Conservation (phyloP, 805 yeast species). For the Yamadazyma philogaea region DNA sequence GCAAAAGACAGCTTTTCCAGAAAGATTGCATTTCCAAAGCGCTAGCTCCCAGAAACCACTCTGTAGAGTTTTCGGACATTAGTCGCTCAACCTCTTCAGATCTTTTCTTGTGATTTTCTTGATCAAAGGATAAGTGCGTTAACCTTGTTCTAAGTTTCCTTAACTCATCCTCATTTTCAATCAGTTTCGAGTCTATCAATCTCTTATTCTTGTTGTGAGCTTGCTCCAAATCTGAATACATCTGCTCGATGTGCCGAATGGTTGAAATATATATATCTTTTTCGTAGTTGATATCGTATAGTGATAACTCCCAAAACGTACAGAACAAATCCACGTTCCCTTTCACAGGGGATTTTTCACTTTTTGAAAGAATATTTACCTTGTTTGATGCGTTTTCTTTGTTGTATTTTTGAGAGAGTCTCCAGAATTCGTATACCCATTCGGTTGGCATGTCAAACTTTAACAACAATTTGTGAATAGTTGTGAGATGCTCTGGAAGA, state of each 20-base stretch:
- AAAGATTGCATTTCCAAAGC: slow-evolving; percentile 26
- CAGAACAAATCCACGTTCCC: slow-evolving; percentile 52
- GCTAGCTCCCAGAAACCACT: neutral
- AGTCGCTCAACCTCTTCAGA: slow-evolving; percentile 13
- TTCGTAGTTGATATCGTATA: slow-evolving; percentile 66
- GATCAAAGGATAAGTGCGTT: slow-evolving; percentile 26
- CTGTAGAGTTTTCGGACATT: neutral
- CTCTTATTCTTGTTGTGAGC: slow-evolving; percentile 7
- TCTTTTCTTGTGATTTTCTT: slow-evolving; percentile 36
- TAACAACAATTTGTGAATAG: slow-evolving; percentile 39
- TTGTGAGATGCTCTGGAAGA: slow-evolving; percentile 34
- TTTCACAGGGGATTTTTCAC: no score
- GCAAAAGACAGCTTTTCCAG: slow-evolving; percentile 65
- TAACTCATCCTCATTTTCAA: slow-evolving; percentile 24
- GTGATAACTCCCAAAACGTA: slow-evolving; percentile 69
- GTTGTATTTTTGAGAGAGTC: slow-evolving; percentile 33
- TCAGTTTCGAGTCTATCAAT: neutral
- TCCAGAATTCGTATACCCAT: slow-evolving; percentile 81
- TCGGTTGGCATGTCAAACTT: slow-evolving; percentile 47
- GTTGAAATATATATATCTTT: slow-evolving; percentile 49
- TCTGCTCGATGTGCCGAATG: slow-evolving; percentile 31
- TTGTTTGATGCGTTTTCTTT: neutral
- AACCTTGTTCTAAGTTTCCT: slow-evolving; percentile 17
- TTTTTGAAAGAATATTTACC: no score
- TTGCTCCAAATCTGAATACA: slow-evolving; percentile 5